A percentile compares a stretch with the other conserved stretches of the same genome.
These are phyloP conservation scores for Nowakowskiella sp. DNA, from an alignment of 192 early-diverging fungal genomes.

Conservation along the genomic window DNA sequence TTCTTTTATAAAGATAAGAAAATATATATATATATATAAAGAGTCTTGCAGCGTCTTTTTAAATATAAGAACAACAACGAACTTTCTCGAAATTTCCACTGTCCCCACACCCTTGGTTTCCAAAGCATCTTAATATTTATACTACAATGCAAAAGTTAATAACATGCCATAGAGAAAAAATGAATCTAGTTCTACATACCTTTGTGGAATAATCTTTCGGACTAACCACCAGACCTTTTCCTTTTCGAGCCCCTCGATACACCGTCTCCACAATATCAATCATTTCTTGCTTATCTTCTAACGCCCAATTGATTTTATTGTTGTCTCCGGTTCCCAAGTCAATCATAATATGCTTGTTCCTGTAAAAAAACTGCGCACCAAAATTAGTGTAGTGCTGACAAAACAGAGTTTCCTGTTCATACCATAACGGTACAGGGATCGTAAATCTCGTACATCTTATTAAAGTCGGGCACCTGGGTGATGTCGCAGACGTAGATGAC, in stretches of 20 bases:
- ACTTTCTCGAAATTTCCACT: no score
- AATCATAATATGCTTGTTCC: slow-evolving; percentile 98
- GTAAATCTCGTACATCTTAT: slow-evolving; percentile 96
- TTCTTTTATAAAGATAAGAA: no score
- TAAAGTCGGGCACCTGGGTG: slow-evolving; percentile 77
- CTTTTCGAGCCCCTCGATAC: slow-evolving; percentile 90
- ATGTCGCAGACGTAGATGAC: slow-evolving; percentile 95
- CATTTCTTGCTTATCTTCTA: slow-evolving; percentile 92
- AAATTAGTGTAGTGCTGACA: no score
- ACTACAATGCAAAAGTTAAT: no score
- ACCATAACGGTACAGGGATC: slow-evolving; percentile 99
- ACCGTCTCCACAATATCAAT: slow-evolving; percentile 85
- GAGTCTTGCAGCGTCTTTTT: no score
- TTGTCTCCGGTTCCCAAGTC: slow-evolving; percentile 99
- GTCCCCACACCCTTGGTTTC: no score
- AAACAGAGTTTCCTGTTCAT: no score
- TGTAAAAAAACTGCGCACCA: slow-evolving; percentile 38
- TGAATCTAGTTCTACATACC: no score
- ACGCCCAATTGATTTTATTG: slow-evolving; percentile 97
- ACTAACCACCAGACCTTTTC: slow-evolving; percentile 92
- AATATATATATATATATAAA: no score
- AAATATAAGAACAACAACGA: no score
- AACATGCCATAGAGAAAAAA: no score
- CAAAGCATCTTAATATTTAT: no score
- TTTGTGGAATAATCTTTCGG: slow-evolving; percentile 61